A percentile compares a stretch with the other conserved stretches of the same genome.
Conservation (phyloP, 2,329 filamentous ascomycete genomes). For the Xylariaceae sp. region DNA sequence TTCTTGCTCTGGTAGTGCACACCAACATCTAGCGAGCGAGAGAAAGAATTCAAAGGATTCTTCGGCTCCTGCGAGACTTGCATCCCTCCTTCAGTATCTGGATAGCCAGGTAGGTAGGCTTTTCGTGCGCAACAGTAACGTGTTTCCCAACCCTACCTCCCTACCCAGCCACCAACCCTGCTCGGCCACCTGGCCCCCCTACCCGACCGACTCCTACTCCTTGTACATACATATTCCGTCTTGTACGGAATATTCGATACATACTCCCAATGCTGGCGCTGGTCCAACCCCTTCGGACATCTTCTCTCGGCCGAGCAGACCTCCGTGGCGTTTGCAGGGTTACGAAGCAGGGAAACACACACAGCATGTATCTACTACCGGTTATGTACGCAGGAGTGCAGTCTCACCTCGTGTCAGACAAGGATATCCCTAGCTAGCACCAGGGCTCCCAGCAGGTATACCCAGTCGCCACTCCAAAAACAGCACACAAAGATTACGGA, state of each 20-base stretch:
- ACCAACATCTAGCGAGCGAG: not conserved
- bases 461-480: conserved; percentile 19
- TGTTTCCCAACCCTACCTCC: not conserved
- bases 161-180: not conserved
- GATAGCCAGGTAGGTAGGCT: not conserved
- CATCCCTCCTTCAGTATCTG: not conserved
- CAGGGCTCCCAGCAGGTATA: conserved; percentile 10
- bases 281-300: not conserved
- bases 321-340: not conserved
- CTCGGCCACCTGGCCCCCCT: not conserved
- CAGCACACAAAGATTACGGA: conserved; percentile 8
- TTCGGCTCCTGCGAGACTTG: not conserved
- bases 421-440: conserved; percentile 10
- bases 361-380: not conserved
- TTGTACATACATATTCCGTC: no score
- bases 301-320: not conserved
- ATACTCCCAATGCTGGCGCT: no score
- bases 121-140: no score
- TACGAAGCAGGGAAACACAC: not conserved
- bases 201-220: not conserved
- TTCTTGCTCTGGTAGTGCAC: not conserved
- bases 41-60: not conserved
- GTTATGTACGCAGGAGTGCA: not conserved
- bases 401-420: conserved; percentile 19
- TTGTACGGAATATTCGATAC: no score